phyloP scores from a whole-genome alignment of 345 rosid species.

The Aethionema arabicum region DNA sequence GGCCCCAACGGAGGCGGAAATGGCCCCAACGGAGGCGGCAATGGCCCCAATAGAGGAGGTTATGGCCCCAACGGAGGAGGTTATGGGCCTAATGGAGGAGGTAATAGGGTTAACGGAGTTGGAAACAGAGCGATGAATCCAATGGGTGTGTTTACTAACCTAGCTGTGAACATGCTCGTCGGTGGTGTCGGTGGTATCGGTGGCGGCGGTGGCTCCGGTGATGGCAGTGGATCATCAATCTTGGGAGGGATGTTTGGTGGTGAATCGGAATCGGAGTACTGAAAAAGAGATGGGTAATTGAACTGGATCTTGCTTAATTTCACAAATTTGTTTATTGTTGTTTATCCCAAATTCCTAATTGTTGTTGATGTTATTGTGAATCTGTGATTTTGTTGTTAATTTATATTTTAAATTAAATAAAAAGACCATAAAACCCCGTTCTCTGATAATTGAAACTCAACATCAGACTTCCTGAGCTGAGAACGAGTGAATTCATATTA shows the following conservation, averaged over 20 bases:
- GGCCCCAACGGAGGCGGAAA: background rate
- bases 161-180: constrained; percentile 28
- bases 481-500: too few species aligned
- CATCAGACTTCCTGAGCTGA: too few species aligned
- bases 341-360: background rate
- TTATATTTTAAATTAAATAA: too few species aligned
- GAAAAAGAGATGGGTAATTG: background rate
- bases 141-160: constrained; percentile 23
- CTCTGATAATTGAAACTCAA: too few species aligned
- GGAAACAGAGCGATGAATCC: constrained; percentile 19
- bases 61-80: constrained; percentile 8
- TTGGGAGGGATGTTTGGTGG: constrained; percentile 29
- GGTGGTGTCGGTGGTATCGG: constrained; percentile 24
- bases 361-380: background rate
- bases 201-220: constrained; percentile 12
- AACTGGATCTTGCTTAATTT: background rate
- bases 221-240: constrained; percentile 16
- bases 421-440: too few species aligned
- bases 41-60: background rate
- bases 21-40: background rate
- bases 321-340: background rate
- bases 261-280: background rate
- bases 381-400: too few species aligned
- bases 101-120: background rate
- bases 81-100: background rate